Conservation (phyloP, 345 rosid genomes). For the Heritiera littoralis region DNA sequence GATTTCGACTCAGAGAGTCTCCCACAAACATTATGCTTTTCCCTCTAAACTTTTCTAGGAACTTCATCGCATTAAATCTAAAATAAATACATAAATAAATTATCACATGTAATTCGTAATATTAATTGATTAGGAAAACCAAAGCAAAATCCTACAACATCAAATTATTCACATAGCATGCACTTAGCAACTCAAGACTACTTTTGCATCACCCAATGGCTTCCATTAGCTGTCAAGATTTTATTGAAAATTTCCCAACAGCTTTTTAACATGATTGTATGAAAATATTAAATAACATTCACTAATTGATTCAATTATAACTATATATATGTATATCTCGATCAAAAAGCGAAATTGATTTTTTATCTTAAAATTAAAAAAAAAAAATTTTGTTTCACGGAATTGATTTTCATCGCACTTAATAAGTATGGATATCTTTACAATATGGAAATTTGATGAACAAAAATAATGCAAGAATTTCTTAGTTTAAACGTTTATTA, state of each 20-base stretch:
- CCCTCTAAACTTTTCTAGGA: conserved; percentile 54
- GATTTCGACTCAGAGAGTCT: conserved; percentile 74
- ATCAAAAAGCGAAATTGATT: too few species aligned
- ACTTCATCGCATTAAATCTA: conserved; percentile 63
- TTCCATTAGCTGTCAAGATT: not conserved
- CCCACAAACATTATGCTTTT: conserved; percentile 79
- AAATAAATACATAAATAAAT: not conserved
- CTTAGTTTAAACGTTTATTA: too few species aligned
- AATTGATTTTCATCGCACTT: too few species aligned
- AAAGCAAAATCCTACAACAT: not conserved
- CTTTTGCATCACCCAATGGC: not conserved
- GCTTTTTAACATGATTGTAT: not conserved
- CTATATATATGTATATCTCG: too few species aligned
- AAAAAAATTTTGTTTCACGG: too few species aligned
- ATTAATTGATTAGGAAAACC: too few species aligned
- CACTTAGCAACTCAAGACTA: not conserved
- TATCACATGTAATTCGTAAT: not conserved
- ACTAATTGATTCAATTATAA: too few species aligned
- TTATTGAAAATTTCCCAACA: not conserved
- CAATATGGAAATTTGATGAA: too few species aligned
- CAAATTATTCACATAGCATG: not conserved
- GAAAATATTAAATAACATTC: not conserved
- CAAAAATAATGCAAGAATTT: too few species aligned
- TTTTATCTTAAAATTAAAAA: too few species aligned
- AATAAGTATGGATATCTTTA: too few species aligned